Percentiles rank a stretch among this genome's conserved stretches.
Conservation (phyloP, 116 monocot genomes). For the Phalaenopsis hybrid region DNA sequence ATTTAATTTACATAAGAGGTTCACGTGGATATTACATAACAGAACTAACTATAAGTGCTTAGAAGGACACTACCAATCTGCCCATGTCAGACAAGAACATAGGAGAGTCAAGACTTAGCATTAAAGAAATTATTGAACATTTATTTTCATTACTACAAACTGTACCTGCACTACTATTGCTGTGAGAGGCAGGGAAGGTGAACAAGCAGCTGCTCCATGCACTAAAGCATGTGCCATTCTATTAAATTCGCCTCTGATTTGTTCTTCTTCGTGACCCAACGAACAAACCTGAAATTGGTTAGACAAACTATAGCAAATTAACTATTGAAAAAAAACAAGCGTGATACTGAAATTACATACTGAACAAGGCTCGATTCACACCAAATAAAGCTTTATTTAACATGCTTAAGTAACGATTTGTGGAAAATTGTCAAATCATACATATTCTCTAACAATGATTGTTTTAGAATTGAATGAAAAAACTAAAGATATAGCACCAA, state of each 20-base stretch:
- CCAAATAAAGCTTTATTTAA: not conserved
- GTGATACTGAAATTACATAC: not conserved
- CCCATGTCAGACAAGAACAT: not conserved
- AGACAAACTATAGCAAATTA: not conserved
- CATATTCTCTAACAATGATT: not conserved
- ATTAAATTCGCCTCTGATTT: constrained; percentile 67
- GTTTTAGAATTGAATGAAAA: not conserved
- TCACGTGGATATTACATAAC: too few relatives aligned
- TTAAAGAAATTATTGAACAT: not conserved
- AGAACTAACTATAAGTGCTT: too few relatives aligned
- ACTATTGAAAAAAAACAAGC: not conserved
- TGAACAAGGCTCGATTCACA: not conserved
- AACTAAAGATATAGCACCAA: not conserved
- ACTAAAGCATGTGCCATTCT: constrained; percentile 49
- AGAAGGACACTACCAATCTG: too few relatives aligned
- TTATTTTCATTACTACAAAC: not conserved
- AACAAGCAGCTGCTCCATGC: constrained; percentile 53
- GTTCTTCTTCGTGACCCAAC: constrained; percentile 45
- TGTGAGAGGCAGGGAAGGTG: constrained; percentile 78
- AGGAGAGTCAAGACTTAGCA: not conserved
- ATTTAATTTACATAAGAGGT: too few relatives aligned
- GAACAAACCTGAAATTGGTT: constrained; percentile 60
- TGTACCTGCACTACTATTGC: constrained; percentile 78
- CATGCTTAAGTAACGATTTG: not conserved
- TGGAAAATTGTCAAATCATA: not conserved